A percentile compares a stretch with the other conserved stretches of the same genome.
These are phyloP conservation scores for Saccharomycopsis phalli DNA, from an alignment of 1,139 yeast species.

Conservation along the genomic window DNA sequence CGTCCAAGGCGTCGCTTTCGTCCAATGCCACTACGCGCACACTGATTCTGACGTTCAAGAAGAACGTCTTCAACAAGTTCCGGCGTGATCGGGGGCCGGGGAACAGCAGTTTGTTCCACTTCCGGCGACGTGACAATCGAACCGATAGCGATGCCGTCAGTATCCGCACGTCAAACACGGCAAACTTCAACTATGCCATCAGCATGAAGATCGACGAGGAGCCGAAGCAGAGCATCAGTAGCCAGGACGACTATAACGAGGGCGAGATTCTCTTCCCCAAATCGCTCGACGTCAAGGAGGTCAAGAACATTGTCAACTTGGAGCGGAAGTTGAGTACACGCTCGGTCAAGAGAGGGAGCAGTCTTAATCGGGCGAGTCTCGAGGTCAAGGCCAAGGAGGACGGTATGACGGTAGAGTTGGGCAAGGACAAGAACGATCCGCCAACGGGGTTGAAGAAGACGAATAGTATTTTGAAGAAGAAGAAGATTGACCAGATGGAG, in stretches of 20 bases:
- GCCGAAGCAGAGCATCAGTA: neutral
- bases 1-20: constrained; percentile 10
- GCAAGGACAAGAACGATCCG: constrained; percentile 23
- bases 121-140: neutral
- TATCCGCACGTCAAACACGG: constrained; percentile 17
- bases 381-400: constrained; percentile 33
- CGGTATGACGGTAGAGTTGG: constrained; percentile 33
- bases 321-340: constrained; percentile 61
- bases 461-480: constrained; percentile 43
- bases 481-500: constrained; percentile 26
- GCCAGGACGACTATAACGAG: constrained; percentile 31
- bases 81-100: neutral
- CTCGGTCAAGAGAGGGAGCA: constrained; percentile 31
- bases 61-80: constrained; percentile 13
- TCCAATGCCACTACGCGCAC: constrained; percentile 20
- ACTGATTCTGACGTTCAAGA: constrained; percentile 17
- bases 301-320: constrained; percentile 62
- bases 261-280: constrained; percentile 73
- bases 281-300: constrained; percentile 55
- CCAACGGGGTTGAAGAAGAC: constrained; percentile 25
- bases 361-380: constrained; percentile 27
- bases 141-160: constrained; percentile 13
- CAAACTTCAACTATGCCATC: constrained; percentile 17
- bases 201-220: constrained; percentile 6
- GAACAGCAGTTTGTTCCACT: constrained; percentile 6